Evolutionary conservation across 2,329 filamentous ascomycete genomes (phyloP).

Genomic region (Fusarium anguioides): DNA sequence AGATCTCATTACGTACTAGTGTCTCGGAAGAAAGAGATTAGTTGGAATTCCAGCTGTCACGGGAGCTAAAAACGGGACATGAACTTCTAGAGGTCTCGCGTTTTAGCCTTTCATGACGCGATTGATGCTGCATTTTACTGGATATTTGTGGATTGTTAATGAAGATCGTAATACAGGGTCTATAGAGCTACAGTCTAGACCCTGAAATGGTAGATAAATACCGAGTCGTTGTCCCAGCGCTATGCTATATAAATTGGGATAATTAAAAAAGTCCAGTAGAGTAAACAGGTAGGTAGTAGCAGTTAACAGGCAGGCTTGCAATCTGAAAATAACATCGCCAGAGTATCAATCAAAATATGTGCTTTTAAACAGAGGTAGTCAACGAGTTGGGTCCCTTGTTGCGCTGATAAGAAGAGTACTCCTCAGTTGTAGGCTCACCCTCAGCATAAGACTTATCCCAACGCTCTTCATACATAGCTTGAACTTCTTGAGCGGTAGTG

Average conservation of each 20-base stretch:
- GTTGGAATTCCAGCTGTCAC: not conserved
- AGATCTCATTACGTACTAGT: conserved; percentile 13
- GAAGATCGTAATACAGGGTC: conserved; percentile 20
- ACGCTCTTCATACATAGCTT: conserved; percentile 43
- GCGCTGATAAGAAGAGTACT: conserved; percentile 15
- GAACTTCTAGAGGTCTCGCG: not conserved
- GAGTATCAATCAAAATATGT: not conserved
- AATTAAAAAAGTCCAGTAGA: not conserved
- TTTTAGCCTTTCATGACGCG: not conserved
- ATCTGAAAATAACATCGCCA: not conserved
- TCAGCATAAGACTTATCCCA: conserved; percentile 48
- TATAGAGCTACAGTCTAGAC: not conserved
- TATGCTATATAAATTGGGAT: not conserved
- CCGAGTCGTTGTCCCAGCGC: not conserved
- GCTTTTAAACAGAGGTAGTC: conserved; percentile 21
- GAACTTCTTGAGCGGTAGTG: conserved; percentile 43
- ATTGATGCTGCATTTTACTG: not conserved
- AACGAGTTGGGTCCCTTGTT: conserved; percentile 18
- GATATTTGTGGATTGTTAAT: not conserved
- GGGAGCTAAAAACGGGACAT: not conserved
- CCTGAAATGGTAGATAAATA: not conserved
- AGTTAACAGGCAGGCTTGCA: not conserved
- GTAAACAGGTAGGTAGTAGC: not conserved
- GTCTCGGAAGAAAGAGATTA: conserved; percentile 1
- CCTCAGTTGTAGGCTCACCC: conserved; percentile 17